Evolutionary conservation across 768 basidiomycete genomes (phyloP), one percentile per base, ranked within the genome.

Genomic region (Polyporus arcularius): DNA sequence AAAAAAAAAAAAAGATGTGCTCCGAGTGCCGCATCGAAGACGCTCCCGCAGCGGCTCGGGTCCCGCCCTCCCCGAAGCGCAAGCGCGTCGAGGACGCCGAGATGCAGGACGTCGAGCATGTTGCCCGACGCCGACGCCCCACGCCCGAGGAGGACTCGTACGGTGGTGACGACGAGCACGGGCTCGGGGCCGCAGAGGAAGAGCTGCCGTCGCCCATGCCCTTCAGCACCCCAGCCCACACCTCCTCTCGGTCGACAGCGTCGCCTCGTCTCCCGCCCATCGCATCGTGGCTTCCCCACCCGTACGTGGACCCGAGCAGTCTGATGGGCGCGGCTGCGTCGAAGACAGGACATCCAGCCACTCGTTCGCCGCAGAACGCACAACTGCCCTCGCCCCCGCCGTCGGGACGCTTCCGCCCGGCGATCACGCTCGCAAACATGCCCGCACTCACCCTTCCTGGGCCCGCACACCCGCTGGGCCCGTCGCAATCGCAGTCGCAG

Each of bases 221-320:
- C 26, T 57, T 65, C 14, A 26, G 21, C 21, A 26, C 21, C 21
- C 21, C 21, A 2, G 55, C 42, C 40, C 49, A 32, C 32, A 54
- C 41, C 14, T 38, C 49, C 45, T 30, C 60, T 31, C 32, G 39
- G 16, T 53, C 67, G 39, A 65, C 65, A 10, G 55, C 65, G 26
- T 72, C 57, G 39, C 71, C 77, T 7, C 83, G 81, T 39, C 80
- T 90, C 11, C 88, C 88, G 0, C 78, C 88, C 53, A 89, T 90
- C 51, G 85, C 88, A 0, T 81, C 88, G 1, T 89, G 87, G 88
- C 78, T 89, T 0, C 82, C 82, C 2, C 70, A 70, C 49, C 68
- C 68, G 0, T 68, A 70, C 66, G 55, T 71, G 46, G 69, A 71
- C 65, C 69, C 70, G 10, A 69, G 70, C 64, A 67, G 64, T 55